phyloP scores from a whole-genome alignment of 2,329 filamentous ascomycete genomes.

The Alternaria alternata region DNA sequence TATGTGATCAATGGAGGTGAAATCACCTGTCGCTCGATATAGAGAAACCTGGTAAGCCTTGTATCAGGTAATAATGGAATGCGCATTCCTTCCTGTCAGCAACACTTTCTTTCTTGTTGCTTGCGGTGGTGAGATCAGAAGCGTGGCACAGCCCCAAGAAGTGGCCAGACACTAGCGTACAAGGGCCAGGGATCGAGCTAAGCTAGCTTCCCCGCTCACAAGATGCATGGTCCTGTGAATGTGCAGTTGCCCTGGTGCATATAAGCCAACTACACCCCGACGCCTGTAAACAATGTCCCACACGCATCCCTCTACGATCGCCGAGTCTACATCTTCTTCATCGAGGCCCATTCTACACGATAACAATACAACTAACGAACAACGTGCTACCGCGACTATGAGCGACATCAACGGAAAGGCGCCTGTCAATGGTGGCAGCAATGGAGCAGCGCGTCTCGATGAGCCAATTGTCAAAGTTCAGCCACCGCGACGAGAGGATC shows the following conservation, averaged over 20 bases:
- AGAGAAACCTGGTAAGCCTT: neutral
- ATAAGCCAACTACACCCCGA: slow-evolving; percentile 26
- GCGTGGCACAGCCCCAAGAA: slow-evolving; percentile 26
- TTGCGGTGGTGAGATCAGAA: slow-evolving; percentile 9
- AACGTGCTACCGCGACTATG: slow-evolving; percentile 30
- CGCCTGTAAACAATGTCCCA: slow-evolving; percentile 17
- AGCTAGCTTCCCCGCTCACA: slow-evolving; percentile 34
- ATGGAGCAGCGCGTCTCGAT: slow-evolving; percentile 17
- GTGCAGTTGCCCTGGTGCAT: slow-evolving; percentile 20
- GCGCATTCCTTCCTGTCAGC: slow-evolving; percentile 1
- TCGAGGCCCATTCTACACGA: slow-evolving; percentile 33
- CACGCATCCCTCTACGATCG: slow-evolving; percentile 20
- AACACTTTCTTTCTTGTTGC: neutral
- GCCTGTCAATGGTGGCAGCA: slow-evolving; percentile 22
- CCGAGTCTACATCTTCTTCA: slow-evolving; percentile 38
- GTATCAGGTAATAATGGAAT: neutral
- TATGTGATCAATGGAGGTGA: neutral
- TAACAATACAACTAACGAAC: slow-evolving; percentile 19
- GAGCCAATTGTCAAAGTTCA: slow-evolving; percentile 67
- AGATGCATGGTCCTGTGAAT: slow-evolving; percentile 7
- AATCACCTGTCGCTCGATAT: neutral
- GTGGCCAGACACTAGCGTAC: slow-evolving; percentile 19
- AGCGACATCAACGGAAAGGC: slow-evolving; percentile 52
- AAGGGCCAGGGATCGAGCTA: slow-evolving; percentile 14
- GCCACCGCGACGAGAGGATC: slow-evolving; percentile 81